Evolutionary conservation across 805 yeast genomes (phyloP).

Genomic region (Hanseniaspora thailandica): DNA sequence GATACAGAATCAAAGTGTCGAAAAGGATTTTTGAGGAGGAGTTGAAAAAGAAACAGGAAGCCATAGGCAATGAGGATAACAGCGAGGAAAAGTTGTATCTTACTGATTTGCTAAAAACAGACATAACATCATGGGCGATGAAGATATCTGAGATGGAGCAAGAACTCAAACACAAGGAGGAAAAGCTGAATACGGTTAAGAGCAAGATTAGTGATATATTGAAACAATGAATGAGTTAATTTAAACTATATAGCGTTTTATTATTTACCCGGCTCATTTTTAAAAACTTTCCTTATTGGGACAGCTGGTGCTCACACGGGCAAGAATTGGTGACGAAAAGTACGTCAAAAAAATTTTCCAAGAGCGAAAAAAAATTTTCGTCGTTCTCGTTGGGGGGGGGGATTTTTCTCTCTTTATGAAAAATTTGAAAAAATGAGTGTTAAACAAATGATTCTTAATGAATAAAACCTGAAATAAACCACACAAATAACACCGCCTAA

Average conservation of each 20-base stretch:
- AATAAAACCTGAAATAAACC: too few species aligned
- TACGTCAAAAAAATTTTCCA: too few species aligned
- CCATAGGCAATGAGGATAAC: neutral
- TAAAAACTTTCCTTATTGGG: neutral
- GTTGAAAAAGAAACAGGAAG: neutral
- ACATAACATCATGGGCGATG: conserved; percentile 25
- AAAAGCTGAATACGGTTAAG: conserved; percentile 18
- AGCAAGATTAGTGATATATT: conserved; percentile 14
- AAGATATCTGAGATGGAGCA: conserved; percentile 20
- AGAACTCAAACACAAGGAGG: conserved; percentile 23
- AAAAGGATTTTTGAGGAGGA: conserved; percentile 5
- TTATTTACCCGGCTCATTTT: too few species aligned
- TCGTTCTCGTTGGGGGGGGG: too few species aligned
- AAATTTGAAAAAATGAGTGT: too few species aligned
- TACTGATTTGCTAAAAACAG: conserved; percentile 22
- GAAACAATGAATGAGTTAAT: neutral
- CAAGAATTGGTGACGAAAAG: too few species aligned
- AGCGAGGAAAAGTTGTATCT: conserved; percentile 1
- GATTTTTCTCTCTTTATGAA: neutral
- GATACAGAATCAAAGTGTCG: conserved; percentile 13
- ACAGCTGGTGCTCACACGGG: too few species aligned
- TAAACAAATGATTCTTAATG: too few species aligned
- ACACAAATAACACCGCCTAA: neutral
- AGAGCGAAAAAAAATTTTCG: neutral
- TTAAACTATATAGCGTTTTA: too few species aligned